Percentiles rank a stretch among this genome's conserved stretches.
Evolutionary conservation across 257 asterid genomes (phyloP).

Genomic region (Paulownia fortunei): DNA sequence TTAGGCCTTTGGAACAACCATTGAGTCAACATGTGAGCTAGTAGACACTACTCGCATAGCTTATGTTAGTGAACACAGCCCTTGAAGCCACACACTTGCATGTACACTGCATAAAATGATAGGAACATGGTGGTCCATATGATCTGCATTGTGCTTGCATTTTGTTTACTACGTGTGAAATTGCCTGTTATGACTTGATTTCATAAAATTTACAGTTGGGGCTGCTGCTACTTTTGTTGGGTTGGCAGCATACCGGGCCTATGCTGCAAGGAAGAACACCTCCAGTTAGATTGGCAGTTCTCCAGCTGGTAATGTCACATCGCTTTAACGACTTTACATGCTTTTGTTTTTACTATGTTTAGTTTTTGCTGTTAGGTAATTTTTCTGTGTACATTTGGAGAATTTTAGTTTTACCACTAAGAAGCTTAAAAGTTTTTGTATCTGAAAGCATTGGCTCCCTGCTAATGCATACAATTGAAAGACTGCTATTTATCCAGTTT

Average conservation of each 20-base stretch:
- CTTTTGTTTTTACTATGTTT: neutral
- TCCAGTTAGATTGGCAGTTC: constrained; percentile 52
- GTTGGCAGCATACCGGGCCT: constrained; percentile 78
- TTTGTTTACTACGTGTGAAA: constrained; percentile 4
- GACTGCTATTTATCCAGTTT: constrained; percentile 13
- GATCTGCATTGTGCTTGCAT: neutral
- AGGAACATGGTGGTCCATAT: neutral
- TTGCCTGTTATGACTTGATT: constrained; percentile 24
- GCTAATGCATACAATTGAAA: constrained; percentile 20
- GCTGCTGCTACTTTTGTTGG: constrained; percentile 88
- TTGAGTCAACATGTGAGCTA: neutral
- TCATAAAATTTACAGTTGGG: constrained; percentile 66
- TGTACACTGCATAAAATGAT: neutral
- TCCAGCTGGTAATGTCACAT: constrained; percentile 27
- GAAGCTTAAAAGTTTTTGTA: constrained; percentile 1
- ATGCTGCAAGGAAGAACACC: constrained; percentile 78
- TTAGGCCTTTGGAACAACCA: neutral
- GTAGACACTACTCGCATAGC: neutral
- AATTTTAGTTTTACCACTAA: neutral
- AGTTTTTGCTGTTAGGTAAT: neutral
- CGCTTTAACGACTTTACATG: constrained; percentile 1
- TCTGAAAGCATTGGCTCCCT: constrained; percentile 13
- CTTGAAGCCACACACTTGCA: neutral
- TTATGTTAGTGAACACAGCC: constrained; percentile 4
- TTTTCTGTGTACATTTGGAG: constrained; percentile 10